These are phyloP conservation scores for Solanum stenotomum DNA, from an alignment of 257 asterid species.

Conservation along the genomic window DNA sequence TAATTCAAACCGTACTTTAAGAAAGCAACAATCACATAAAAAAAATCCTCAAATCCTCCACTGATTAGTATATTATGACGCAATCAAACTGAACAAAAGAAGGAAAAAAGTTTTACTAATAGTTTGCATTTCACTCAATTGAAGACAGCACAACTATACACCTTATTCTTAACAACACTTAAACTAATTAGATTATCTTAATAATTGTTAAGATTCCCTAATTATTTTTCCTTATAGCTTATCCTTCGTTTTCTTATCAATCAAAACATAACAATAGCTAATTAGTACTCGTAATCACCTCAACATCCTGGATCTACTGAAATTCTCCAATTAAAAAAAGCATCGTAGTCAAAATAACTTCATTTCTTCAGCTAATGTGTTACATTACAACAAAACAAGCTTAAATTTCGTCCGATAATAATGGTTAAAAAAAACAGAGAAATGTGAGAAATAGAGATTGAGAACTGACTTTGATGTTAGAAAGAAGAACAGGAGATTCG, in stretches of 20 bases:
- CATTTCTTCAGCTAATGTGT: neutral
- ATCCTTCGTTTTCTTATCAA: neutral
- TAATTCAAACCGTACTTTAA: constrained; percentile 16
- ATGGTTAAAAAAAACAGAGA: neutral
- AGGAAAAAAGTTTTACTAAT: neutral
- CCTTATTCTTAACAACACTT: neutral
- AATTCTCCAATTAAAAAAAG: neutral
- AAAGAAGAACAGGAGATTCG: constrained; percentile 92
- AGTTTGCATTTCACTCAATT: neutral
- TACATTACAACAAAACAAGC: neutral
- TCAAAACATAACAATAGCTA: neutral
- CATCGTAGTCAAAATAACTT: neutral
- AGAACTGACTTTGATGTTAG: constrained; percentile 71
- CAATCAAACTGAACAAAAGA: neutral
- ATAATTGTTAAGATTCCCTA: neutral
- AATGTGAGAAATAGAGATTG: neutral
- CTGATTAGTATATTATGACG: neutral
- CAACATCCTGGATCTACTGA: neutral
- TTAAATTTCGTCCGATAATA: neutral
- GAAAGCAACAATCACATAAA: constrained; percentile 23
- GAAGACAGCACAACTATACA: constrained; percentile 3
- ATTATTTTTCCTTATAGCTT: neutral
- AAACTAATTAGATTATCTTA: neutral
- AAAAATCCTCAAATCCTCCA: constrained; percentile 30
- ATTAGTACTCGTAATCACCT: neutral